These are phyloP conservation scores for Globisporangium rhizosaccharum DNA, from an alignment of 352 stramenopile genomes.

Conservation along the genomic window DNA sequence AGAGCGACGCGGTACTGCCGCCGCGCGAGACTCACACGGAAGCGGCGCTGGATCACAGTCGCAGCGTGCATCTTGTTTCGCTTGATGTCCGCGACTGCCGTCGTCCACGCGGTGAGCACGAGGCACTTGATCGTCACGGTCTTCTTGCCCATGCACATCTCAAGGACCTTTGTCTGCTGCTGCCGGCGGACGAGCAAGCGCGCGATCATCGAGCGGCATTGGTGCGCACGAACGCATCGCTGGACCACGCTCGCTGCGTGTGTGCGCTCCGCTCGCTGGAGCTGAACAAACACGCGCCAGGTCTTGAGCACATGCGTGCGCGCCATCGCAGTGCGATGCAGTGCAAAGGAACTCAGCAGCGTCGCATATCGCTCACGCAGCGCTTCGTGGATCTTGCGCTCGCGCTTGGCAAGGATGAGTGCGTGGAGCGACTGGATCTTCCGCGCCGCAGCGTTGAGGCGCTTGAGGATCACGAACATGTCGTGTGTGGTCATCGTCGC, in stretches of 20 bases:
- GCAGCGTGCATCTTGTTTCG: slow-evolving; percentile 12
- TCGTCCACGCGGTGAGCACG: slow-evolving; percentile 21
- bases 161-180: slow-evolving; percentile 36
- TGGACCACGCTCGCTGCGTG: slow-evolving; percentile 35
- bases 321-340: slow-evolving; percentile 21
- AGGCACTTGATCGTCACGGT: slow-evolving; percentile 10
- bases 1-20: slow-evolving; percentile 35
- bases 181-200: slow-evolving; percentile 29
- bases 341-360: slow-evolving; percentile 31
- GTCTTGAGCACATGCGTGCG: slow-evolving; percentile 22
- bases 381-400: slow-evolving; percentile 25
- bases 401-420: slow-evolving; percentile 30
- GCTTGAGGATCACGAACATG: slow-evolving; percentile 27
- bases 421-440: slow-evolving; percentile 53
- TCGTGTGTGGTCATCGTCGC: slow-evolving; percentile 39
- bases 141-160: slow-evolving; percentile 28
- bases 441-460: slow-evolving; percentile 29
- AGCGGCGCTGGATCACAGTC: slow-evolving; percentile 36
- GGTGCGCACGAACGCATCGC: slow-evolving; percentile 28
- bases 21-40: slow-evolving; percentile 24
- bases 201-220: slow-evolving; percentile 27
- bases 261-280: slow-evolving; percentile 25
- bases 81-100: slow-evolving; percentile 1
- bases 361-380: slow-evolving; percentile 31
- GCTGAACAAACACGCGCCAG: slow-evolving; percentile 34